A percentile compares a stretch with the other conserved stretches of the same genome.
Evolutionary conservation across 345 rosid species (phyloP).

Genomic region (Ailanthus altissimus): DNA sequence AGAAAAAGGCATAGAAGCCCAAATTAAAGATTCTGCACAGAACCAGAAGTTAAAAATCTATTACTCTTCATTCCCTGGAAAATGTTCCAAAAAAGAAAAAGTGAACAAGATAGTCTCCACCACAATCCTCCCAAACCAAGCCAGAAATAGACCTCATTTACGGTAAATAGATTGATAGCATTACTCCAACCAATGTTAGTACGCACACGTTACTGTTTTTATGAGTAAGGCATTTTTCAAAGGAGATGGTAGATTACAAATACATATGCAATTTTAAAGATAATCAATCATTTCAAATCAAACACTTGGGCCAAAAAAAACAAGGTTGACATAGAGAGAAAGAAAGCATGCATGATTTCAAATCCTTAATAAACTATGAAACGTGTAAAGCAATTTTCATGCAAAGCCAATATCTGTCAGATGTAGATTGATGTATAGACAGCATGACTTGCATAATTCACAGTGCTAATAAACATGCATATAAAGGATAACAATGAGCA

Average conservation of each 20-base stretch:
- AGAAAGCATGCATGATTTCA: background rate
- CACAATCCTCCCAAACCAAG: conserved; percentile 14
- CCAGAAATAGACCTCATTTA: background rate
- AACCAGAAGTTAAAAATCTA: conserved; percentile 2
- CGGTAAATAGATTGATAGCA: conserved; percentile 11
- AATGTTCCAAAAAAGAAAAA: conserved; percentile 2
- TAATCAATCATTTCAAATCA: background rate
- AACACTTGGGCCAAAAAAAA: background rate
- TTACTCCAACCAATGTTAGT: background rate
- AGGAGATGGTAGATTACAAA: background rate
- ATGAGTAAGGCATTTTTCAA: background rate
- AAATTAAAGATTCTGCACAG: conserved; percentile 13
- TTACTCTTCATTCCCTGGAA: background rate
- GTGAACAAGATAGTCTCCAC: conserved; percentile 7
- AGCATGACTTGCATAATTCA: background rate
- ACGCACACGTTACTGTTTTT: background rate
- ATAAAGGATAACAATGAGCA: conserved; percentile 23
- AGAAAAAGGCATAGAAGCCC: conserved; percentile 23
- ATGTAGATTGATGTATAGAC: background rate
- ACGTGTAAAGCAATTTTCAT: background rate
- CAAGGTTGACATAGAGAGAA: background rate
- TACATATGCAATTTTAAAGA: background rate
- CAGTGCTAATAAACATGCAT: background rate
- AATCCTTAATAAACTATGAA: background rate
- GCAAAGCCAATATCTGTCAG: background rate